A percentile compares a stretch with the other conserved stretches of the same genome.
These are phyloP conservation scores for Colletotrichum sp. DNA, from an alignment of 2,329 filamentous ascomycete genomes.

Conservation along the genomic window DNA sequence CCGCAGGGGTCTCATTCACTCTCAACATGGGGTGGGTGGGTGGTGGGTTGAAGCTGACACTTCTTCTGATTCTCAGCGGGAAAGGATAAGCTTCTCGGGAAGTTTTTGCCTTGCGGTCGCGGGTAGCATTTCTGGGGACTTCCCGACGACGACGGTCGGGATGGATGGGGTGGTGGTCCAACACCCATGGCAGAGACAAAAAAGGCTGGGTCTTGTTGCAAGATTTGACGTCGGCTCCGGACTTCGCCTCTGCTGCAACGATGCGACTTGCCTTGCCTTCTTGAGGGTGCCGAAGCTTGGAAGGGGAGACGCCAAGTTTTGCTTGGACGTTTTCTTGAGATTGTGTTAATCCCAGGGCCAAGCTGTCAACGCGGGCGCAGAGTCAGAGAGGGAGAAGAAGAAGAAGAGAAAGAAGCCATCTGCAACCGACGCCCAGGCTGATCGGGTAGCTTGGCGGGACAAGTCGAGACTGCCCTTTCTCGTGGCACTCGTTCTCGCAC, in stretches of 20 bases:
- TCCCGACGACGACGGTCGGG: not conserved
- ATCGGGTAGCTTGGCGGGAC: slow-evolving; percentile 14
- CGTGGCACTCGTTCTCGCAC: not conserved
- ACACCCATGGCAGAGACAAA: too few relatives aligned
- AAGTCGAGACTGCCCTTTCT: not conserved
- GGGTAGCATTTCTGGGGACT: not conserved
- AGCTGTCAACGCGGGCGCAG: not conserved
- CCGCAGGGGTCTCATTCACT: not conserved
- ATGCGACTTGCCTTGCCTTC: not conserved
- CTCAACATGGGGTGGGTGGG: not conserved
- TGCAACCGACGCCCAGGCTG: slow-evolving; percentile 15
- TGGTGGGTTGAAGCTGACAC: not conserved
- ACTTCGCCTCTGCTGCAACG: not conserved
- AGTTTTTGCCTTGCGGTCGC: not conserved
- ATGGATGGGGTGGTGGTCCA: not conserved
- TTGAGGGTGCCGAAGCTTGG: not conserved
- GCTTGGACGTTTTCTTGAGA: not conserved
- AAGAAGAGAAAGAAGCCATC: not conserved
- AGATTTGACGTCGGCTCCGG: not conserved
- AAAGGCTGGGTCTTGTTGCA: not conserved
- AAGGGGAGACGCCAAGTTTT: not conserved
- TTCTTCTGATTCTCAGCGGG: not conserved
- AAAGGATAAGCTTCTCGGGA: slow-evolving; percentile 3
- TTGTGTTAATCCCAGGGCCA: not conserved
- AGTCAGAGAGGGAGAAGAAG: not conserved